These are phyloP conservation scores for Ascoidea asiatica DNA, from an alignment of 805 yeast genomes.

Conservation along the genomic window DNA sequence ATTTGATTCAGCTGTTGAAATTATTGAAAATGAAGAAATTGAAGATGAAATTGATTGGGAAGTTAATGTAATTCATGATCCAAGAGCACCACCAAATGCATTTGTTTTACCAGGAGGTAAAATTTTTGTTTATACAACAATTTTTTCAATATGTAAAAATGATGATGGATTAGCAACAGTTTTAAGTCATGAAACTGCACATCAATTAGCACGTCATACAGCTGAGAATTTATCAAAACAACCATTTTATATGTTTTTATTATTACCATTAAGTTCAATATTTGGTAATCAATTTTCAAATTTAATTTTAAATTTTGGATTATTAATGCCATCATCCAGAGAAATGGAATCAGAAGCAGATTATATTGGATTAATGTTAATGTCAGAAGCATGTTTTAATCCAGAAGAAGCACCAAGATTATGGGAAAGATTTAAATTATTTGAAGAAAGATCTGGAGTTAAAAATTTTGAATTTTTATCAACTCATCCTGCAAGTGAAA, in stretches of 20 bases:
- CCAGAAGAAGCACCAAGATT: slow-evolving; percentile 61
- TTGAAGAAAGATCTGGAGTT: slow-evolving; percentile 20
- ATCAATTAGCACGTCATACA: slow-evolving; percentile 86
- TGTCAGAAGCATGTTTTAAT: slow-evolving; percentile 82
- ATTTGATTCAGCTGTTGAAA: slow-evolving; percentile 19
- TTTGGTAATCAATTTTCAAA: slow-evolving; percentile 46
- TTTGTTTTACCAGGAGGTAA: slow-evolving; percentile 94
- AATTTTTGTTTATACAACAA: slow-evolving; percentile 76
- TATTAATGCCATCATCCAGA: slow-evolving; percentile 77
- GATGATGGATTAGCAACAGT: slow-evolving; percentile 96
- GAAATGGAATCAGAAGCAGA: slow-evolving; percentile 96
- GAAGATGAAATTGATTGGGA: slow-evolving; percentile 47
- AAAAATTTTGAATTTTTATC: slow-evolving; percentile 50
- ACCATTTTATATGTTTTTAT: slow-evolving; percentile 52
- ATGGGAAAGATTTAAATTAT: slow-evolving; percentile 70
- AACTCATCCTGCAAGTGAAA: slow-evolving; percentile 81
- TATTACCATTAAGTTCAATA: slow-evolving; percentile 39
- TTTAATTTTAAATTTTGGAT: slow-evolving; percentile 35
- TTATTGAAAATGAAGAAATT: slow-evolving; percentile 12
- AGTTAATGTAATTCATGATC: slow-evolving; percentile 64
- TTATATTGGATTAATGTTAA: slow-evolving; percentile 80
- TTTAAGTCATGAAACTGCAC: slow-evolving; percentile 85
- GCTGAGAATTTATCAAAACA: slow-evolving; percentile 69
- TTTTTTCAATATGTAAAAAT: slow-evolving; percentile 62
- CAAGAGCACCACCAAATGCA: slow-evolving; percentile 81